These are phyloP conservation scores for Neurospora sp. DNA, from an alignment of 495 filamentous ascomycete genomes.

Conservation along the genomic window DNA sequence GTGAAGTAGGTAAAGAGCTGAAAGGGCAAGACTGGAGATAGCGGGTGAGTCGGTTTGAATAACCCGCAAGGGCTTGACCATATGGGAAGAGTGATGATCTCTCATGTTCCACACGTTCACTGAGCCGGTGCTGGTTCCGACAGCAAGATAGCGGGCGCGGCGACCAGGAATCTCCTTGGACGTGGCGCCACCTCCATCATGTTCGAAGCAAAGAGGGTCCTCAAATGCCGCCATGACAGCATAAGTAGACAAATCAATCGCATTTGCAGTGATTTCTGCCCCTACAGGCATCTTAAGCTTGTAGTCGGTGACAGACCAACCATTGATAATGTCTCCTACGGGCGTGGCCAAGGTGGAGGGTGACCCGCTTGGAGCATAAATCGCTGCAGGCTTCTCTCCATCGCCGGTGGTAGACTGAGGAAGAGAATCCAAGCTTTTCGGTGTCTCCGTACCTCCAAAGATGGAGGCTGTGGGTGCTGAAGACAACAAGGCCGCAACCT, in stretches of 20 bases:
- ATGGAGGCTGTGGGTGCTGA: slow-evolving; percentile 6
- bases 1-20: slow-evolving; percentile 80
- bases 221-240: slow-evolving; percentile 62
- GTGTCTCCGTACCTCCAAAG: slow-evolving; percentile 7
- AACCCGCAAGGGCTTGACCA: slow-evolving; percentile 54
- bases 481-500: not conserved
- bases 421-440: not conserved
- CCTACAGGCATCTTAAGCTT: slow-evolving; percentile 19
- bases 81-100: slow-evolving; percentile 40
- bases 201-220: slow-evolving; percentile 46
- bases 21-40: slow-evolving; percentile 75
- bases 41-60: slow-evolving; percentile 90
- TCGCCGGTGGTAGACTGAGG: not conserved
- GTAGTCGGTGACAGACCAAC: slow-evolving; percentile 25
- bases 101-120: slow-evolving; percentile 83
- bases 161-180: slow-evolving; percentile 63
- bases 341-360: not conserved
- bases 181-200: slow-evolving; percentile 10
- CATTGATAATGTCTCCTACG: not conserved
- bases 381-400: not conserved
- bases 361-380: not conserved
- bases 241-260: slow-evolving; percentile 67
- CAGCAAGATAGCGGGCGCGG: slow-evolving; percentile 68
- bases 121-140: slow-evolving; percentile 69
- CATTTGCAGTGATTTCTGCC: slow-evolving; percentile 52